These are phyloP conservation scores for Schizopora paradoxa DNA, from an alignment of 1,284 basidiomycete species.

Conservation along the genomic window DNA sequence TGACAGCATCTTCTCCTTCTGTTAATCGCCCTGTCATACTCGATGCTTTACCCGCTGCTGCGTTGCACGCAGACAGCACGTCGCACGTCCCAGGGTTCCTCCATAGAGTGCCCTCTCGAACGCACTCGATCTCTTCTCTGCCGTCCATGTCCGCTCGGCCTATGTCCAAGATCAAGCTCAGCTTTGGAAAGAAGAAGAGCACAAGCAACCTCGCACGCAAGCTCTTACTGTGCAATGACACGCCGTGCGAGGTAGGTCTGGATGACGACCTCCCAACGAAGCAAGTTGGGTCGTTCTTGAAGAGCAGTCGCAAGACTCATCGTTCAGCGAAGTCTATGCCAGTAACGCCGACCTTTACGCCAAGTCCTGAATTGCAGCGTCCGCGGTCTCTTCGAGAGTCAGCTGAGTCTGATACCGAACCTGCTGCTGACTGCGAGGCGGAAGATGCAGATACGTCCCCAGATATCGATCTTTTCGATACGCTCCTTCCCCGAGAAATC, in stretches of 20 bases:
- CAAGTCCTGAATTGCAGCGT: too few species aligned
- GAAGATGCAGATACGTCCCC: background rate
- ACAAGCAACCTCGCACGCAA: slow-evolving; percentile 51
- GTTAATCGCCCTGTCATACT: background rate
- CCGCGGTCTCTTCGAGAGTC: too few species aligned
- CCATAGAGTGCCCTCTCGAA: slow-evolving; percentile 35
- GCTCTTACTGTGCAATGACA: slow-evolving; percentile 38
- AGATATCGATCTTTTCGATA: slow-evolving; percentile 60
- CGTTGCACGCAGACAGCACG: background rate
- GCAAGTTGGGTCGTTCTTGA: too few species aligned
- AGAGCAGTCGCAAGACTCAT: background rate
- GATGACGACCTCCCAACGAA: slow-evolving; percentile 8
- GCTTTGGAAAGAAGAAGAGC: slow-evolving; percentile 37
- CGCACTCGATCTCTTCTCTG: slow-evolving; percentile 53
- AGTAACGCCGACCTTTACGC: slow-evolving; percentile 13
- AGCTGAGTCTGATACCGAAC: too few species aligned
- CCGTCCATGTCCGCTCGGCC: slow-evolving; percentile 43
- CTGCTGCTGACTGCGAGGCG: background rate
- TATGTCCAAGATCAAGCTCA: slow-evolving; percentile 43
- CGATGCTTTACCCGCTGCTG: background rate
- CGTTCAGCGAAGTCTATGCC: slow-evolving; percentile 6
- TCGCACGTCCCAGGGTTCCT: slow-evolving; percentile 6
- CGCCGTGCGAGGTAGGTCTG: slow-evolving; percentile 7
- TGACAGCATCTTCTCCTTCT: slow-evolving; percentile 1
- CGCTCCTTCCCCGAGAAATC: slow-evolving; percentile 68